Evolutionary conservation across 805 yeast species (phyloP), one percentile per base, ranked within the genome.

Genomic region (Starmerella apicola): DNA sequence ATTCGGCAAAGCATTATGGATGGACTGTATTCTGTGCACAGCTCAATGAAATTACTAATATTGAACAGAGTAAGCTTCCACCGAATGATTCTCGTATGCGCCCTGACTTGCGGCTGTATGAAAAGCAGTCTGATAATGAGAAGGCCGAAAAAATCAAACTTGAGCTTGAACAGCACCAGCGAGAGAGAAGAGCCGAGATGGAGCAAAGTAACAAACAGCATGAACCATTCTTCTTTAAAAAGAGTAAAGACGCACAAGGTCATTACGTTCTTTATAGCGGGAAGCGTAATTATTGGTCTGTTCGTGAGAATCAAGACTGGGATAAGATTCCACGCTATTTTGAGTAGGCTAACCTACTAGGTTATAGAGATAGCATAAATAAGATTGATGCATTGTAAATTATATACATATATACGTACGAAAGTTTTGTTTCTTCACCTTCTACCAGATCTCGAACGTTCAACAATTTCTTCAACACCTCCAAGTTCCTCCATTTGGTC

Each of bases 41-140:
- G 29, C 64, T 91, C 56, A 85, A 85, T 55, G 81, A 84, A 44
- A 71, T 86, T 29, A 81, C 95, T 0, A 63, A 57, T 3, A 60
- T 88, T 12, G 96, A 88, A 55, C 46, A 67, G 22, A 79, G 64
- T 2, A 39, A 59, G 2, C 51, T 86, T 29, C 79, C 96, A 5
- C 86, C 86, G 3, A 82, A 91, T 0, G 98, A 91, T 57, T 81
- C 95, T 6, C 72, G 98, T 54, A 60, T 76, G 33, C 71, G 98
- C 54, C 97, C 96, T 0, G 98, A 91, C 57, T 74, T 84, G 54
- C 64, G 71, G 32, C 59, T 65, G 2, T 84, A 83, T 51, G 94
- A 83, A 54, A 21, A 42, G 16, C 56, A 68, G 15, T 91, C 85
- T 2, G 64, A 74, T 18, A 61, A 78, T 9, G 82, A 74, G 17